Base-by-base conservation (phyloP, 2,329 filamentous ascomycete genomes). In the Graphilbum ipis-grandicollis region DNA sequence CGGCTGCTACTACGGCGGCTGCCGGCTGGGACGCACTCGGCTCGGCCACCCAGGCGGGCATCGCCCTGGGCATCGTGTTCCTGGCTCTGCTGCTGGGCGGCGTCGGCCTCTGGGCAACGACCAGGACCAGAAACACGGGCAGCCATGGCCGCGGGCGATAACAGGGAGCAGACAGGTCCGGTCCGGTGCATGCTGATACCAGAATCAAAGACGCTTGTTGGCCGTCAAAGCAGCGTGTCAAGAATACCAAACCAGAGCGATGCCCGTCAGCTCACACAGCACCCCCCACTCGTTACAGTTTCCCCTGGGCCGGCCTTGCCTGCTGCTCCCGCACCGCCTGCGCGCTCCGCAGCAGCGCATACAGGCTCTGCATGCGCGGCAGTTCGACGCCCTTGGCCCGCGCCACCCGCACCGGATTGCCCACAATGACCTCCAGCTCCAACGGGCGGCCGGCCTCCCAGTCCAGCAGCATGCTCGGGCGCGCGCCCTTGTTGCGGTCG, bases 341-440 rank as follows among this genome's bases (percentile, higher is more conserved):
- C 46, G 68, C 66, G 50, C 71, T 76, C 52, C 65, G 65, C 43
- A 80, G 50, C 46, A 80, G 50, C 19, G 75, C 75, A 58, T 81
- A 80, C 45, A 80, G 46, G 18, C 56, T 77, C 58, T 80, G 73
- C 56, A 81, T 48, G 50, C 73, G 57, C 10, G 74, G 74, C 67
- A 80, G 68, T 47, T 76, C 68, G 5, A 75, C 65, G 0, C 75
- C 76, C 35, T 65, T 63, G 37, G 62, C 64, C 45, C 71, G 58
- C 9, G 76, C 77, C 33, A 79, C 71, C 44, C 72, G 58, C 22
- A 81, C 68, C 1, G 77, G 75, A 49, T 82, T 81, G 2, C 78
- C 77, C 19, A 82, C 50, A 30, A 82, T 79, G 26, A 79, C 77
- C 54, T 82, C 78, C 35, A 82, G 51, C 58, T 83, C 78, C 63